phyloP scores from a whole-genome alignment of 768 basidiomycete genomes.

The Pisolithus sp. region DNA sequence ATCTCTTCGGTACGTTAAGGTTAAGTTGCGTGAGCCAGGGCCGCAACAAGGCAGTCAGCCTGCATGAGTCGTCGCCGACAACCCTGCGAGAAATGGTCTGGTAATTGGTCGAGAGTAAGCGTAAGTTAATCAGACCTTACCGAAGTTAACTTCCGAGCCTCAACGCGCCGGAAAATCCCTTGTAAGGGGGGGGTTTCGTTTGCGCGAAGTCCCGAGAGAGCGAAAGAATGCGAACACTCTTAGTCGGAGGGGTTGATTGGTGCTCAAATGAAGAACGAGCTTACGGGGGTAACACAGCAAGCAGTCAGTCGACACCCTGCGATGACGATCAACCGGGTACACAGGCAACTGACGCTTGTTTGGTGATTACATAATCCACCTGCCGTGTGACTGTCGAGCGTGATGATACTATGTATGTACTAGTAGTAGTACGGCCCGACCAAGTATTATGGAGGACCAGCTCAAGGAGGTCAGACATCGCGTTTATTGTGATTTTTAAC shows the following conservation, averaged over 20 bases:
- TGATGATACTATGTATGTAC: too few relatives aligned
- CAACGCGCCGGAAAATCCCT: not conserved
- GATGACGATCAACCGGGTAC: constrained; percentile 10
- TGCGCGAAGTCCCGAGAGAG: not conserved
- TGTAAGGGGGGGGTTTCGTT: not conserved
- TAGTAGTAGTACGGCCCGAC: too few relatives aligned
- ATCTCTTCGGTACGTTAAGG: constrained; percentile 34
- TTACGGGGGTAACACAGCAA: not conserved
- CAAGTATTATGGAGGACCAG: constrained; percentile 26
- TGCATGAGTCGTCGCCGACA: constrained; percentile 1
- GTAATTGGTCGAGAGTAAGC: not conserved
- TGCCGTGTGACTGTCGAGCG: too few relatives aligned
- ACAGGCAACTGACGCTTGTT: not conserved
- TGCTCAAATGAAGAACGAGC: not conserved
- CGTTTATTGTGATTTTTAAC: constrained; percentile 1
- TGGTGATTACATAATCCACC: constrained; percentile 22
- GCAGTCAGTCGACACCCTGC: not conserved
- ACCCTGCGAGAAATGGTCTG: not conserved
- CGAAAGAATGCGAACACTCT: not conserved
- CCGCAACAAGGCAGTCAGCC: constrained; percentile 3
- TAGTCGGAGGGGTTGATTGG: not conserved
- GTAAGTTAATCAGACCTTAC: not conserved
- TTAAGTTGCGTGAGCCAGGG: constrained; percentile 1
- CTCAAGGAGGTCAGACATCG: constrained; percentile 30
- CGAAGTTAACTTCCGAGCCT: not conserved